Base-by-base conservation (phyloP, 2,329 filamentous ascomycete genomes). In the Botrytis fragariae region DNA sequence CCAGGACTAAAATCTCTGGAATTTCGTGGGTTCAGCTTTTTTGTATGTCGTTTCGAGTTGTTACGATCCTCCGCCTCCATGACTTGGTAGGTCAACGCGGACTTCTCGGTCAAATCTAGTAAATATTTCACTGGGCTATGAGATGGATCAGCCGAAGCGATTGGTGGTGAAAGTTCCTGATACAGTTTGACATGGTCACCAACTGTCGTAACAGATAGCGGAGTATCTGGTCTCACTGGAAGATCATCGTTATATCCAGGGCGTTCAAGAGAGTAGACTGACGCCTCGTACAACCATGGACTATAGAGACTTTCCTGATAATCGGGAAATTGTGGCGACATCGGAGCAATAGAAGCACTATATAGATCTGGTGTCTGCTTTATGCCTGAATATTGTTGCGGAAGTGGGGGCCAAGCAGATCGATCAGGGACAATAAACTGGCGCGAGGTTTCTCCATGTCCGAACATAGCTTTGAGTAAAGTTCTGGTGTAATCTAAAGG, bases 391-490 rank as follows among this genome's bases (percentile, higher is more conserved):
- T 61, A 61, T 54, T 14, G 3, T 22, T 35, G 39, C 22, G 71
- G 54, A 20, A 65, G 29, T 12, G 69, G 59, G 20, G 76, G 76
- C 76, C 76, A 77, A 12, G 73, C 61, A 69, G 65, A 65, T 22
- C 60, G 51, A 18, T 29, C 44, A 2, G 76, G 72, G 6, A 42
- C 48, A 29, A 35, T 45, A n/a, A 64, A 71, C 25, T 61, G 48
- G 7, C 63, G 54, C 2, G 48, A 32, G 20, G 44, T 22, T n/a
- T 71, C 68, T 18, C 62, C 75, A 22, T 74, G 63, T 5, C 29
- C 64, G n/a, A 77, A 78, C 4, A 78, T 62, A 37, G 68, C 68
- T 16, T 73, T 29, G 2, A 79, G 67, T 18, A 77, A 39, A 25
- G 61, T 67, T 37, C 71, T 54, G 18, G 76, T 73, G 29, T 76